Evolutionary conservation across 768 basidiomycete genomes (phyloP), one percentile per base, ranked within the genome.

Genomic region (Mycena rosella): DNA sequence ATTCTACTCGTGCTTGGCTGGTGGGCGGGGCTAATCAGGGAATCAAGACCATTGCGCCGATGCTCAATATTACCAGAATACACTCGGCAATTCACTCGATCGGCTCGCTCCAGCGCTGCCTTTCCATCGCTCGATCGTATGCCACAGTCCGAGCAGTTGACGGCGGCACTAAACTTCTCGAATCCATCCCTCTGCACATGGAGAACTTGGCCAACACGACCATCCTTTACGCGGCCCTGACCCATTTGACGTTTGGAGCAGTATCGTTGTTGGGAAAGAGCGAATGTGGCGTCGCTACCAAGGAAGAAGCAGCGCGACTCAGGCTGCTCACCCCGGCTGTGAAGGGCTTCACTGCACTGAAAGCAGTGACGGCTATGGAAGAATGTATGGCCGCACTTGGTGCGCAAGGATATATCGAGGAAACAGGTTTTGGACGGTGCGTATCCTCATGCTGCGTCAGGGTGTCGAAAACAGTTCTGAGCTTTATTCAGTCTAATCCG

Each of bases 351-450:
- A 83, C 85, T 13, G 86, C 91, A 9, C 88, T 90, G 72, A 88
- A 88, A 69, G 87, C 87, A 0, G 83, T 82, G 61, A 75, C 81
- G 0, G 89, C 87, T 2, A 88, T 93, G 81, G 89, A 91, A 65
- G 89, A 92, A 69, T 85, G 89, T 34, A 93, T 94, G 91, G 80
- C 87, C 32, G 81, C 87, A 8, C 78, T 93, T 3, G 92, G 92
- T 29, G 92, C 91, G 3, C 88, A 89, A 55, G 93, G 93, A 0
- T 94, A 93, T 72, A 94, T 94, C 91, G 90, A 91, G 71, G 93
- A 94, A 76, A 92, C 87, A 63, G 88, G 86, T 3, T 86, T 94
- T 51, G 90, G 88, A 10, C 80, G 87, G 80, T 83, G 67, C 59
- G 79, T 66, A 11, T 24, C n/a, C 38, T 10, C 14, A 29, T 40